Conservation (phyloP, 345 rosid species). For the Mallotus nudiflorus region DNA sequence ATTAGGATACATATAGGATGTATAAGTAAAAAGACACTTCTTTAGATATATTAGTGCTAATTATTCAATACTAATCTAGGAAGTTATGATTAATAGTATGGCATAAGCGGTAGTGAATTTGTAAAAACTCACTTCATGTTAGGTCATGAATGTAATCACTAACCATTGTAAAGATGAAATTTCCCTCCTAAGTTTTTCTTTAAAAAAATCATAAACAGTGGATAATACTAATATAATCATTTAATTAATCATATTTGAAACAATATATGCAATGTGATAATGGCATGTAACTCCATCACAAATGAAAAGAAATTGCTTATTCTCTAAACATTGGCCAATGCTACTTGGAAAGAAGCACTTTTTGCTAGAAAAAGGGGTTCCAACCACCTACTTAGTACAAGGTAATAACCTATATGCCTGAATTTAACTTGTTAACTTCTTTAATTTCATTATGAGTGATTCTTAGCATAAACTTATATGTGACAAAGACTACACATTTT, state of each 20-base stretch:
- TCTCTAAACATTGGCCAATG: conserved; percentile 28
- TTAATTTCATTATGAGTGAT: background rate
- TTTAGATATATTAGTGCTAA: too few relatives aligned
- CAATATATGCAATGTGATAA: conserved; percentile 37
- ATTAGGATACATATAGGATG: too few relatives aligned
- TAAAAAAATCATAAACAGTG: background rate
- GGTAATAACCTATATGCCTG: conserved; percentile 18
- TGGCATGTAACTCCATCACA: conserved; percentile 42
- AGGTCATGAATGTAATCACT: too few relatives aligned
- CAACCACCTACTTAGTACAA: conserved; percentile 29
- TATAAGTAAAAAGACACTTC: too few relatives aligned
- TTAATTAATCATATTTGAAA: conserved; percentile 26
- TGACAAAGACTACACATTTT: background rate
- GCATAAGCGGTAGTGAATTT: too few relatives aligned
- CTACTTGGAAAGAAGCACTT: conserved; percentile 26
- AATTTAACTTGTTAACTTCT: background rate
- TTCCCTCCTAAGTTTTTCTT: background rate
- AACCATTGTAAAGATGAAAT: too few relatives aligned
- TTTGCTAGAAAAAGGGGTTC: conserved; percentile 10
- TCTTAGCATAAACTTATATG: too few relatives aligned
- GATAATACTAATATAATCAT: background rate
- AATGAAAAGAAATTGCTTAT: conserved; percentile 31
- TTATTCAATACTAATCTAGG: too few relatives aligned
- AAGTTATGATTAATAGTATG: too few relatives aligned
- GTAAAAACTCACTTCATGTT: too few relatives aligned